Base-by-base conservation (phyloP, 2,329 filamentous ascomycete genomes). In the Calonectria fujianensis region DNA sequence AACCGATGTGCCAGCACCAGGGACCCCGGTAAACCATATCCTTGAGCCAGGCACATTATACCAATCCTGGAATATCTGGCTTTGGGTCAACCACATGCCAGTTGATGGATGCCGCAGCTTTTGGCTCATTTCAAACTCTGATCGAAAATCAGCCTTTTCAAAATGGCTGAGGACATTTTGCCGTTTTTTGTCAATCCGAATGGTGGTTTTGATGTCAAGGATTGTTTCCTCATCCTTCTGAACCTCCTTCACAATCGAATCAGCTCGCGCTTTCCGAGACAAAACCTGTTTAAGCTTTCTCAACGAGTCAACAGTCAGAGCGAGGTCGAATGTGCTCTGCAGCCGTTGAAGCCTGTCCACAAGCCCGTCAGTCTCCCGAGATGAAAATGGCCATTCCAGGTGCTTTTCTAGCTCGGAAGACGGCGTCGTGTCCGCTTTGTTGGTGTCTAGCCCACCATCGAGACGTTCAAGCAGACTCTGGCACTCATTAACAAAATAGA, bases 11-110 rank as follows among this genome's bases (percentile, higher is more conserved):
- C 61, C 61, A 13, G 35, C 27, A 64, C 61, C 61, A 9, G 61
- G 61, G 39, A 48, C 20, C 24, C 61, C 61, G 29, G 61, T 64
- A 32, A 64, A 64, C 61, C 61, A 64, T 11, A 64, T 64, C 37
- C 29, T 64, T 31, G 61, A 64, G 5, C 39, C 61, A n/a, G 39
- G 39, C 29, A 32, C 27, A 18, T 11, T n/a, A 32, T 48, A 31
- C 61, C 61, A 64, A 13, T 64, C 16, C 16, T n/a, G 37, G 61
- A 64, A 32, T 24, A 45, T 20, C 20, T 45, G 61, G 10, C 37
- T 48, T n/a, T 64, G 37, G 1, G 16, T 48, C 39, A 64, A 7
- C 61, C 61, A 64, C 27, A 48, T 45, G 24, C 61, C 13, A 7
- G 61, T 64, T 64, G 18, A 32, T 0, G 61, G 61, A 29, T 64